Evolutionary conservation across 202 grass and related monocot genomes (phyloP).

Genomic region (Carex arenaria): DNA sequence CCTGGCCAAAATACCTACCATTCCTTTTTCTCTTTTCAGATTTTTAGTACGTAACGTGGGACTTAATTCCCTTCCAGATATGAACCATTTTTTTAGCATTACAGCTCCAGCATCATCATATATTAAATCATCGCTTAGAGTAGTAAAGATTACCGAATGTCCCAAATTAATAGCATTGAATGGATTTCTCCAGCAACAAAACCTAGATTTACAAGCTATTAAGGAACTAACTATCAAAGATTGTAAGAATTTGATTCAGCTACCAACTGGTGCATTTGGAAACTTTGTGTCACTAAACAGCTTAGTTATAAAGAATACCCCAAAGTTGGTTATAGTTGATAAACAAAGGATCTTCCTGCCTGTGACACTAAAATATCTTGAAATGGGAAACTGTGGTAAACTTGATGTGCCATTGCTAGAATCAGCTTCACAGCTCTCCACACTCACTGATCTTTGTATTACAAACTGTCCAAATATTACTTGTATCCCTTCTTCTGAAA

Average conservation of each 20-base stretch:
- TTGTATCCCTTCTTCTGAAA: not conserved
- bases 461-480: not conserved
- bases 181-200: no score
- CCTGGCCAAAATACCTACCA: no score
- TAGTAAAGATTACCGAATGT: no score
- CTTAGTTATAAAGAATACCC: not conserved
- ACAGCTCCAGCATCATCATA: no score
- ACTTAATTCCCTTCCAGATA: no score
- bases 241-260: not conserved
- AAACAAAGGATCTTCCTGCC: not conserved
- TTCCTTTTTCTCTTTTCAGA: no score
- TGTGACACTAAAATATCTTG: not conserved
- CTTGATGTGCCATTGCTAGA: not conserved
- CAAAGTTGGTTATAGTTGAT: not conserved
- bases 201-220: no score
- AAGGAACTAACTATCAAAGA: no score
- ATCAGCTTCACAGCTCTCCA: not conserved
- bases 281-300: not conserved
- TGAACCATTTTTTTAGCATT: no score
- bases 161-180: no score
- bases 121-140: no score
- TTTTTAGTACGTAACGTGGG: no score
- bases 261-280: not conserved
- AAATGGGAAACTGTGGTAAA: not conserved
- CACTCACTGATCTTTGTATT: not conserved